Evolutionary conservation across 2,329 filamentous ascomycete genomes (phyloP).

Genomic region (Scedosporium aurantiacum): DNA sequence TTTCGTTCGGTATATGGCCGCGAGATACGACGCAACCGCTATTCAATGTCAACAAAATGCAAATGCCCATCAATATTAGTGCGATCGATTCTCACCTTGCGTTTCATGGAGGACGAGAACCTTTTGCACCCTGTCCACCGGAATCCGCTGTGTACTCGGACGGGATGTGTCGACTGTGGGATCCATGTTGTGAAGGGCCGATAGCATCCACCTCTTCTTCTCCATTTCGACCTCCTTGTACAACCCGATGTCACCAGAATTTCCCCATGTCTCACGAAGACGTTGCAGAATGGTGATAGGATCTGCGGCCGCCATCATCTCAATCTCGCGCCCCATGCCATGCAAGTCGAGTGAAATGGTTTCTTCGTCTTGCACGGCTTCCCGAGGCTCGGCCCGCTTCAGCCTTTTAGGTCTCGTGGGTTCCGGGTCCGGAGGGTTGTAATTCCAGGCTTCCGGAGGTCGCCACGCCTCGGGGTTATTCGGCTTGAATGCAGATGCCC

Average conservation of each 20-base stretch:
- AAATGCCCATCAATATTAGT: not conserved
- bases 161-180: constrained; percentile 15
- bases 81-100: constrained; percentile 24
- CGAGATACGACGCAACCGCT: constrained; percentile 41
- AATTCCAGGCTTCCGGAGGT: constrained; percentile 32
- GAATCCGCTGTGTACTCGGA: constrained; percentile 9
- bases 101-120: constrained; percentile 41
- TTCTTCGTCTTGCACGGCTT: not conserved
- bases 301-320: constrained; percentile 42
- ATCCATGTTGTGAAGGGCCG: constrained; percentile 37
- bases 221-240: constrained; percentile 41
- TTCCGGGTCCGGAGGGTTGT: constrained; percentile 10
- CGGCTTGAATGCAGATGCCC: constrained; percentile 14
- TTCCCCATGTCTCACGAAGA: constrained; percentile 39
- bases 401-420: constrained; percentile 11
- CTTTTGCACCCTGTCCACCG: constrained; percentile 17
- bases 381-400: constrained; percentile 9
- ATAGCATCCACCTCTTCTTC: constrained; percentile 52
- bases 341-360: not conserved
- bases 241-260: constrained; percentile 31
- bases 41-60: not conserved
- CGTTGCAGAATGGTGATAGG: constrained; percentile 41
- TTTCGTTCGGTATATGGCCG: constrained; percentile 27
- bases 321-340: constrained; percentile 40
- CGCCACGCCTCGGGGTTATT: constrained; percentile 33